Percentiles rank a stretch among this genome's conserved stretches.
Evolutionary conservation across 495 filamentous ascomycete genomes (phyloP).

Genomic region (Penicillium lividum): DNA sequence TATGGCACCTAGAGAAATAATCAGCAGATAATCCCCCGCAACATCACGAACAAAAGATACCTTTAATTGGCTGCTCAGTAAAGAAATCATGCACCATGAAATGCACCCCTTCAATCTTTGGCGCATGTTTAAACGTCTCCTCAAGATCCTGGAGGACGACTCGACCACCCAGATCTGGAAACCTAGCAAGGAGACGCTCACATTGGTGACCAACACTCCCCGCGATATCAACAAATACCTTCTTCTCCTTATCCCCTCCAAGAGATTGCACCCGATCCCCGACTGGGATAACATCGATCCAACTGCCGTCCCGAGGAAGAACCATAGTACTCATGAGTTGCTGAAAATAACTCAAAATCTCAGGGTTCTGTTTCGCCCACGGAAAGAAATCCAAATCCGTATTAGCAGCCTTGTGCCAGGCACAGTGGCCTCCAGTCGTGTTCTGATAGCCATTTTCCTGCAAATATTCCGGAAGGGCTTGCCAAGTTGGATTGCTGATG

Average conservation of each 20-base stretch:
- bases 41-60: not conserved
- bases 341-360: not conserved
- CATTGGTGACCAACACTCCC: not conserved
- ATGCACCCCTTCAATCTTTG: not conserved
- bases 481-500: not conserved
- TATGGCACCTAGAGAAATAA: not conserved
- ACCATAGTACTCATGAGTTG: not conserved
- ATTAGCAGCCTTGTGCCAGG: not conserved
- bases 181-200: not conserved
- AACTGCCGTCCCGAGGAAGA: not conserved
- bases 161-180: not conserved
- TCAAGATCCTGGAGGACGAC: not conserved
- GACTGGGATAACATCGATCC: not conserved
- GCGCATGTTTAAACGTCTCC: not conserved
- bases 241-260: not conserved
- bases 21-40: not conserved
- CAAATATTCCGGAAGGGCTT: not conserved
- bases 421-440: not conserved
- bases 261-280: not conserved
- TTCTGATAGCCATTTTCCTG: not conserved
- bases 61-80: not conserved
- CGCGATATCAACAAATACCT: not conserved
- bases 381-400: not conserved
- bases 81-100: slow-evolving; percentile 4
- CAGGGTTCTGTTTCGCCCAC: not conserved